Base-by-base conservation (phyloP, 257 asterid species). In the Gardenia jasminoides region DNA sequence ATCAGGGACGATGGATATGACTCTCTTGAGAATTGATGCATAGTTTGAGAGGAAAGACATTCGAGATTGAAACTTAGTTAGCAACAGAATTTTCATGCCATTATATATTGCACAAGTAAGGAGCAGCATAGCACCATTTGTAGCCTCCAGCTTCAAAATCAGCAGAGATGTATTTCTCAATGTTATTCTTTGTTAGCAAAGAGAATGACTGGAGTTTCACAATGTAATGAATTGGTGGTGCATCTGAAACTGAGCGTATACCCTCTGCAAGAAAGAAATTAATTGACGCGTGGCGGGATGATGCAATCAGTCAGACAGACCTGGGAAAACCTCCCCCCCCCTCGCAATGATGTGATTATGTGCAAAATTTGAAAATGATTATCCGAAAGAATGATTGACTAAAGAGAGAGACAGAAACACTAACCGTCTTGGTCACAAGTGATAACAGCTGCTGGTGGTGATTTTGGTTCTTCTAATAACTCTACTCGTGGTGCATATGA, bases 121-220 rank as follows among this genome's bases (percentile, higher is more conserved):
- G 43, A 17, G 43, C 19, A 16, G 26, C 82, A 93, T 10, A 16
- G 26, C 82, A 93, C 95, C 97, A 93, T 80, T 84, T 90, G 84
- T 89, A 90, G 81, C 97, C 94, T 73, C 90, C 98, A 2, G 94
- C 96, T 77, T 91, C 83, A 52, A 93, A 91, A 39, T 76, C 84
- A 30, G 67, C 31, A 8, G 87, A 81, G 13, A 19, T 50, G 88
- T 89, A 92, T 43, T 69, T 85, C 22, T 89, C 90, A 58, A 90
- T 83, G 70, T 84, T 86, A 75, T 84, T 85, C 74, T 87, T 86
- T 20, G 75, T 61, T 6, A 90, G 87, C 58, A 84, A 84, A 6
- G 97, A 90, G 61, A 90, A 83, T 15, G 79, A 75, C 52, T 88
- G 84, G 47, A 92, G 80, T 76, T 82, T 89, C 77, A 89, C 76